Evolutionary conservation across 148 eudicot genomes (phyloP).

Genomic region (Arctostaphylos glauca): DNA sequence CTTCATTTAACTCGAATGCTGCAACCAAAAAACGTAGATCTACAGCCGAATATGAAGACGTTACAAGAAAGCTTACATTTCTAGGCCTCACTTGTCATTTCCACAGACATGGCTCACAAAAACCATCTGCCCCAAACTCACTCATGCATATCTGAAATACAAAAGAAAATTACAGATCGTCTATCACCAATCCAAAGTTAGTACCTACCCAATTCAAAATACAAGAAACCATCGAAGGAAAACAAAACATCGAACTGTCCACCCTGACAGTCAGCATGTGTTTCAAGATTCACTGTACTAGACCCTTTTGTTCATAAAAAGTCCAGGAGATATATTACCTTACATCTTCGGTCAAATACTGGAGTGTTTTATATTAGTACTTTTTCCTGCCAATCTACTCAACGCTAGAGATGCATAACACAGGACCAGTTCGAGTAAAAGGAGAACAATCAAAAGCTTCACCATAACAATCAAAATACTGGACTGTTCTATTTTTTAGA

Average conservation of each 20-base stretch:
- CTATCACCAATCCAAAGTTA: not conserved
- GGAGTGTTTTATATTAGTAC: not conserved
- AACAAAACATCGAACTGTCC: not conserved
- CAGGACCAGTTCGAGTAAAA: not conserved
- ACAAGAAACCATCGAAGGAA: not conserved
- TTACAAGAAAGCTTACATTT: conserved; percentile 17
- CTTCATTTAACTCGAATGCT: conserved; percentile 11
- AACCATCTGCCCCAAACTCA: not conserved
- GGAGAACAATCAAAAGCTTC: not conserved
- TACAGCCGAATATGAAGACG: conserved; percentile 7
- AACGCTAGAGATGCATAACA: not conserved
- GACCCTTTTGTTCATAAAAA: not conserved
- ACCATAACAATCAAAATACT: not conserved
- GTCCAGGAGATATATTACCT: not conserved
- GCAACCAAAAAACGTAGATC: not conserved
- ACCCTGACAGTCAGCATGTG: not conserved
- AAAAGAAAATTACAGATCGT: not conserved
- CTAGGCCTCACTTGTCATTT: not conserved
- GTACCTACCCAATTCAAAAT: not conserved
- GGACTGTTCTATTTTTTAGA: too few species aligned
- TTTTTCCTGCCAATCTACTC: not conserved
- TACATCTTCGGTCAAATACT: not conserved
- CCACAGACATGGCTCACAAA: conserved; percentile 6
- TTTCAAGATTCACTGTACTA: not conserved
- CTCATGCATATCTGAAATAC: conserved; percentile 20